A percentile compares a stretch with the other conserved stretches of the same genome.
Conservation (phyloP, 345 rosid genomes). For the Gossypium raimondii region DNA sequence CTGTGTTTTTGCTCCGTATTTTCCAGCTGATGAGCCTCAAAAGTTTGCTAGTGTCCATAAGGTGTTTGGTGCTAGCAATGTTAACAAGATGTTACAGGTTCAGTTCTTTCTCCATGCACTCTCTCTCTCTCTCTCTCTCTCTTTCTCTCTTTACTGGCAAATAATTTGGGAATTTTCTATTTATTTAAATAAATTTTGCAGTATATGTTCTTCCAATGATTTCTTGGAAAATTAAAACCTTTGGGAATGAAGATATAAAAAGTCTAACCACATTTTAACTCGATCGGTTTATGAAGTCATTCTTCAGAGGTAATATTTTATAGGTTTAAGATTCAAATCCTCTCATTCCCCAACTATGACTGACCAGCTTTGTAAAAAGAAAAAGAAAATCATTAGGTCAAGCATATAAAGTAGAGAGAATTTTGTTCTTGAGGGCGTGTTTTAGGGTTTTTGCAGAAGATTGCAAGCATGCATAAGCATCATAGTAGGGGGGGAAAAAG, state of each 20-base stretch:
- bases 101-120: conserved; percentile 9
- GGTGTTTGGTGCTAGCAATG: conserved; percentile 97
- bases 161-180: neutral
- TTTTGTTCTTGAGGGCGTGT: neutral
- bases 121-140: conserved; percentile 8
- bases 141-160: conserved; percentile 6
- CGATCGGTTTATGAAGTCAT: neutral
- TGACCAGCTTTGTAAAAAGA: too few species aligned
- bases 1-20: conserved; percentile 86
- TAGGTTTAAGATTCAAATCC: neutral
- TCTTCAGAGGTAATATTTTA: too few species aligned
- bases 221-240: too few species aligned
- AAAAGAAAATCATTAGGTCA: too few species aligned
- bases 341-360: neutral
- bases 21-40: conserved; percentile 81
- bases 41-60: conserved; percentile 86
- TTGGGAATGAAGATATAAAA: too few species aligned
- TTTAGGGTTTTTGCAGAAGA: neutral
- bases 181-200: neutral
- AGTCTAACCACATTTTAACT: neutral
- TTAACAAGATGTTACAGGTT: conserved; percentile 91
- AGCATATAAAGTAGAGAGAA: neutral
- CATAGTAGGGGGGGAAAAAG: neutral
- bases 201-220: too few species aligned
- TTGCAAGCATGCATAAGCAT: neutral